These are phyloP conservation scores for Alternaria triticimaculans DNA, from an alignment of 2,329 filamentous ascomycete genomes.

Conservation along the genomic window DNA sequence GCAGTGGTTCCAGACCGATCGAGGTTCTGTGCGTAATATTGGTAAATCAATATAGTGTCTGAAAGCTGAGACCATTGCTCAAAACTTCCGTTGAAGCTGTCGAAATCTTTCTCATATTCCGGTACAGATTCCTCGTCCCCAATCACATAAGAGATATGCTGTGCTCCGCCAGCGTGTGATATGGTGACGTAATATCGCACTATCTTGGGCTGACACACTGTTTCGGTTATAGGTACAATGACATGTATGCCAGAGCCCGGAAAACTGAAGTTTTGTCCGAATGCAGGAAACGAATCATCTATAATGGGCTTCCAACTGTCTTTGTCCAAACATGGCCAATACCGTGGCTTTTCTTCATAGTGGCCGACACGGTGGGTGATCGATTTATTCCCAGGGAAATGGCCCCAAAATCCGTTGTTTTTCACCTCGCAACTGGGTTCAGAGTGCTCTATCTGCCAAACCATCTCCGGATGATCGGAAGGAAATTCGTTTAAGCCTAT, in stretches of 20 bases:
- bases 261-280: rapidly evolving
- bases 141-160: not conserved
- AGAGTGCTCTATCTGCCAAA: too few species aligned
- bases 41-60: rapidly evolving
- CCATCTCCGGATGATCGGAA: too few species aligned
- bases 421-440: not conserved
- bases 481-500: too few species aligned
- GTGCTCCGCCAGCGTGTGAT: not conserved
- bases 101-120: rapidly evolving
- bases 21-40: rapidly evolving
- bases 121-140: not conserved
- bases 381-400: not conserved
- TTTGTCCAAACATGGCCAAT: not conserved
- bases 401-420: not conserved
- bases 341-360: not conserved
- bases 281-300: too few species aligned
- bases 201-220: not conserved
- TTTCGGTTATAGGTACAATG: not conserved
- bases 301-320: not conserved
- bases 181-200: not conserved
- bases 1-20: rapidly evolving
- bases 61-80: not conserved
- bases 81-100: not conserved
- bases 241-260: not conserved
- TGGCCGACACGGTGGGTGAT: not conserved